phyloP scores from a whole-genome alignment of 2,329 filamentous ascomycete species.

The Epichloe hybrida region DNA sequence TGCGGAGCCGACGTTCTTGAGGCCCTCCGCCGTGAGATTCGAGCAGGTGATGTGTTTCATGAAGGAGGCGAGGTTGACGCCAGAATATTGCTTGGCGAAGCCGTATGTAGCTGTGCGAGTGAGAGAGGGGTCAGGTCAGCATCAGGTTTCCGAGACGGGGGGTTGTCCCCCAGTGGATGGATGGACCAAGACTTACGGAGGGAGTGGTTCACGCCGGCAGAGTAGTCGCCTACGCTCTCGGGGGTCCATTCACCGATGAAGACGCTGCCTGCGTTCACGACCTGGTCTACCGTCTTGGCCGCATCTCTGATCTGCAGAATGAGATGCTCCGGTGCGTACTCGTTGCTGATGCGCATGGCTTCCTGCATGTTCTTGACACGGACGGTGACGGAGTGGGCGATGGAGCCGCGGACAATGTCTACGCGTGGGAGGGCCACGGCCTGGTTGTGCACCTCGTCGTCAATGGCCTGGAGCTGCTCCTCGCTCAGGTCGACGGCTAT shows the following conservation, averaged over 20 bases:
- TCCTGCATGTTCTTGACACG: slow-evolving; percentile 56
- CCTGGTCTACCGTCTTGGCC: slow-evolving; percentile 57
- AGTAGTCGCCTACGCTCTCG: slow-evolving; percentile 96
- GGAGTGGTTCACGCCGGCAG: slow-evolving; percentile 93
- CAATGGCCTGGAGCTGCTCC: slow-evolving; percentile 63
- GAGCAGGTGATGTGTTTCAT: slow-evolving; percentile 97
- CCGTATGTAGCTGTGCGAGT: slow-evolving; percentile 68
- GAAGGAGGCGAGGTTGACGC: slow-evolving; percentile 90
- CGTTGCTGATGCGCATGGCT: slow-evolving; percentile 74
- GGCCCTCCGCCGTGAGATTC: slow-evolving; percentile 71
- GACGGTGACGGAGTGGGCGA: slow-evolving; percentile 84
- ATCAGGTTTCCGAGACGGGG: background rate
- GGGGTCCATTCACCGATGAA: slow-evolving; percentile 92
- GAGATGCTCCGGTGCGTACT: slow-evolving; percentile 91
- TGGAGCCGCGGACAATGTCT: slow-evolving; percentile 82
- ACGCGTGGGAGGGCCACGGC: slow-evolving; percentile 78
- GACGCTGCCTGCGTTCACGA: slow-evolving; percentile 89
- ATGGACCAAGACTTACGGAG: slow-evolving; percentile 54
- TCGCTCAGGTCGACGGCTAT: slow-evolving; percentile 73
- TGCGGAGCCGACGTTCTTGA: slow-evolving; percentile 71
- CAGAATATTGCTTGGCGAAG: slow-evolving; percentile 96
- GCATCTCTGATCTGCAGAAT: slow-evolving; percentile 81
- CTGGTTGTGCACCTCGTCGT: slow-evolving; percentile 81
- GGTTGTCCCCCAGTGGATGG: background rate
- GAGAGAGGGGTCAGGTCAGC: background rate